phyloP scores from a whole-genome alignment of 805 yeast genomes.

The Metschnikowia colocasiae region DNA sequence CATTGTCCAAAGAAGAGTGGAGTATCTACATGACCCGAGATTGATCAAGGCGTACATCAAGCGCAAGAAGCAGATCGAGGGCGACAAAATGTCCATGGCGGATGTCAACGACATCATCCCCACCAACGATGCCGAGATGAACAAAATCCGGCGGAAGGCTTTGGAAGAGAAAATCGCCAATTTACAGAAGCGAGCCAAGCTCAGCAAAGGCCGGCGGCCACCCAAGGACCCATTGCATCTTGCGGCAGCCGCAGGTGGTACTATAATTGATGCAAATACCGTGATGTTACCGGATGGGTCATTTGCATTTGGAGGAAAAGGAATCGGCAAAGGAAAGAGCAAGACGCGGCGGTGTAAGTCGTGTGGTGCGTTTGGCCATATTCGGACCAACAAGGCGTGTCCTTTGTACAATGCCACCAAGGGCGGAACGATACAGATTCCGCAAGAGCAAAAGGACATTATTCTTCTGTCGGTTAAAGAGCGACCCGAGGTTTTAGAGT shows the following conservation, averaged over 20 bases:
- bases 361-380: conserved; percentile 95
- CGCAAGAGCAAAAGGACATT: conserved; percentile 20
- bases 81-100: conserved; percentile 48
- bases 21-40: conserved; percentile 77
- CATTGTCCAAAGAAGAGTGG: conserved; percentile 74
- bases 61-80: conserved; percentile 64
- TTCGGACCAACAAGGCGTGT: conserved; percentile 85
- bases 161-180: conserved; percentile 82
- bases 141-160: conserved; percentile 69
- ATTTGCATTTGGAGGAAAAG: conserved; percentile 55
- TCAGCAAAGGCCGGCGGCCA: conserved; percentile 39
- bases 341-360: conserved; percentile 84
- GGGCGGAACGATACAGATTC: conserved; percentile 25
- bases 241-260: conserved; percentile 43
- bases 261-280: conserved; percentile 41
- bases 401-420: conserved; percentile 62
- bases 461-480: conserved; percentile 17
- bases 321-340: conserved; percentile 68
- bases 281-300: conserved; percentile 43
- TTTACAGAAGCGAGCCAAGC: conserved; percentile 68
- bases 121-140: conserved; percentile 80
- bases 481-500: conserved; percentile 9
- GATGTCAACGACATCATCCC: conserved; percentile 71
- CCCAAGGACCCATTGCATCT: conserved; percentile 33
- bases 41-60: conserved; percentile 81